Evolutionary conservation across 1,139 yeast species (phyloP), one percentile per base, ranked within the genome.

Genomic region (Candida sojae): DNA sequence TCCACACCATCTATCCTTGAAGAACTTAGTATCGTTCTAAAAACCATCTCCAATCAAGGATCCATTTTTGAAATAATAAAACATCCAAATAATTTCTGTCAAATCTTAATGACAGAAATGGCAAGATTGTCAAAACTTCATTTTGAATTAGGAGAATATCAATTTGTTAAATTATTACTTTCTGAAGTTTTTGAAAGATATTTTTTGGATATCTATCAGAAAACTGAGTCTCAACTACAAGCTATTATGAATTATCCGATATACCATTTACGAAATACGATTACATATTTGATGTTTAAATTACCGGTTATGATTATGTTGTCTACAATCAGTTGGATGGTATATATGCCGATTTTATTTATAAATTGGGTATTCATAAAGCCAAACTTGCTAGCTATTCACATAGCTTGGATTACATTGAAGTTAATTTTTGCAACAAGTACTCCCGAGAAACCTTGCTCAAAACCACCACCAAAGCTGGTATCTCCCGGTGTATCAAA

Each of bases 171-270:
- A 43, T 33, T 49, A 7, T 43, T 56, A 4, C 6, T 56, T 4
- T 59, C 62, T 60, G 61, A 62, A 35, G 26, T 61, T n/a, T 43
- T 52, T 5, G 54, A 54, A 17, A 54, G 49, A n/a, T 54, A 57
- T 43, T 43, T 59, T 38, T 39, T 44, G 34, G 33, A 38, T 2
- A 23, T 45, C 10, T 47, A 46, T 40, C 37, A 41, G n/a, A 13
- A 23, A 13, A 11, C 50, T 4, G 39, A 46, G 39, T 45, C 44
- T 25, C 21, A 53, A 42, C 38, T 41, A 46, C 26, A 36, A 26
- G 47, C 44, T 25, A 6, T 53, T 39, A 43, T 35, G 48, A 12
- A 38, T 30, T 37, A 55, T 56, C 45, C 46, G 46, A 23, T 52
- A 31, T 30, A 30, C 11, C 31, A 34, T 29, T 12, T 53, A 3